Evolutionary conservation across 768 basidiomycete genomes (phyloP), one percentile per base, ranked within the genome.

Genomic region (Lentinula sp.): DNA sequence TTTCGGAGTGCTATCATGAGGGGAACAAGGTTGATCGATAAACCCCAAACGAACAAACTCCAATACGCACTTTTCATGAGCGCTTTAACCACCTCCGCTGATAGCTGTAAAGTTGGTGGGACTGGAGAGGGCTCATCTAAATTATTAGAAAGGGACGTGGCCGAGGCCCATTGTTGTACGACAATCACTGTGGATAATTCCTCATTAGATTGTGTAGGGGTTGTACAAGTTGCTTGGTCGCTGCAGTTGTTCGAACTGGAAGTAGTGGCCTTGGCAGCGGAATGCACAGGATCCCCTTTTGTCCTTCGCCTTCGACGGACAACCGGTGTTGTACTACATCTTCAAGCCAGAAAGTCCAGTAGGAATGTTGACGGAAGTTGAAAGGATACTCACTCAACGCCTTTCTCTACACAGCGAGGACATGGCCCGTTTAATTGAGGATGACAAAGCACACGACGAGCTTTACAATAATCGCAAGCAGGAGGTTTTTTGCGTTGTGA

Each of bases 401-500:
- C 48, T 52, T 64, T 64, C 52, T 62, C 63, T 33, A 35, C 51
- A 60, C 63, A 64, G 1, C 63, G 56, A 5, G 63, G 63, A 56
- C 63, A 64, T 16, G 63, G 46, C 16, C 63, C 61, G 15, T 59
- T 15, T 49, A 51, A 18, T 16, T 54, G 57, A 20, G 55, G 51
- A 49, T 59, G 51, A 20, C 63, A 64, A 39, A 58, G 57, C 2
- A 64, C 63, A 3, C 61, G 56, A 6, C 45, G 56, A 20, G 51
- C 46, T 42, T 64, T 64, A 50, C 61, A 64, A 20, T 57, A 46
- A 42, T 62, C 61, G 37, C 63, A 64, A 28, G 63, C 63, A 10
- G 59, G 59, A 13, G 32, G 57, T 36, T 59, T 53, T 36, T 53
- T 53, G 51, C 51, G 51, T 36, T 35, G 15, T 10, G 9, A 23